These are phyloP conservation scores for Pythium sukuiense DNA, from an alignment of 352 stramenopile genomes.

Conservation along the genomic window DNA sequence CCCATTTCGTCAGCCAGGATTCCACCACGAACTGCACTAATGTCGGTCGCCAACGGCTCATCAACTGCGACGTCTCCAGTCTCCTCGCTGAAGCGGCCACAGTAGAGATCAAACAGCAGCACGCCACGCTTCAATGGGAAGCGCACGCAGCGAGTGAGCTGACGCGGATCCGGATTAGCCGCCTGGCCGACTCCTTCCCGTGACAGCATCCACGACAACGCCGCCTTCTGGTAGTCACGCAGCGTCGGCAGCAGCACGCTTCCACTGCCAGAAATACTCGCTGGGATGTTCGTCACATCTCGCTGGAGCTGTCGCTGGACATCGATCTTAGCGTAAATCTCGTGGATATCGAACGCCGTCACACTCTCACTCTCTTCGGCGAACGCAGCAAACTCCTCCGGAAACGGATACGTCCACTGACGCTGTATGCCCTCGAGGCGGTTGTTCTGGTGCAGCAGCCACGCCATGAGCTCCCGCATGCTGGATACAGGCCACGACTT, in stretches of 20 bases:
- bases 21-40: constrained; percentile 50
- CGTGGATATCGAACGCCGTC: constrained; percentile 45
- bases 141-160: constrained; percentile 11
- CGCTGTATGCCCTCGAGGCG: background rate
- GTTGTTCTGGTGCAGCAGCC: constrained; percentile 40
- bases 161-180: background rate
- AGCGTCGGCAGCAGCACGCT: constrained; percentile 77
- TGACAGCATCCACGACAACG: constrained; percentile 91
- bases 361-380: background rate
- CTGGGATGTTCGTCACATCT: constrained; percentile 27
- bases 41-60: background rate
- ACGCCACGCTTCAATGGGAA: background rate
- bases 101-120: constrained; percentile 25
- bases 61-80: constrained; percentile 7
- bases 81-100: background rate
- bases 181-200: constrained; percentile 72
- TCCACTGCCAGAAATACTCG: constrained; percentile 18
- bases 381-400: background rate
- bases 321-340: constrained; percentile 61
- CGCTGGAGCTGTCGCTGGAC: constrained; percentile 35
- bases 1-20: constrained; percentile 95
- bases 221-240: constrained; percentile 97
- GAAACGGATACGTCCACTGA: constrained; percentile 34
- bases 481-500: constrained; percentile 6
- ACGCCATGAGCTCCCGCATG: constrained; percentile 61